Percentiles rank a stretch among this genome's conserved stretches.
Evolutionary conservation across 1,139 yeast species (phyloP).

Genomic region (Lizanozyma gosingica): DNA sequence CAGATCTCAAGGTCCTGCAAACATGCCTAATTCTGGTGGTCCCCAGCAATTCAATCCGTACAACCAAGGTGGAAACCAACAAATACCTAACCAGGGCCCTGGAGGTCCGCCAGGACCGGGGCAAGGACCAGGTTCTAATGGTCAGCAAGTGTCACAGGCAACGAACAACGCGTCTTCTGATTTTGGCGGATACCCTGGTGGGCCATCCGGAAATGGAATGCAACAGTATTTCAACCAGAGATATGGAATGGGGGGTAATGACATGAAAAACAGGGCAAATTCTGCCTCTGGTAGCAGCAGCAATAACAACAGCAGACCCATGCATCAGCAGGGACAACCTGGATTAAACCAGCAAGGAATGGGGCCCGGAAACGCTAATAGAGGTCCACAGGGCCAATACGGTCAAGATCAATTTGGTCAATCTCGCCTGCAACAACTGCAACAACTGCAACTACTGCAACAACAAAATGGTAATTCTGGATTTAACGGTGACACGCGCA

Average conservation of each 20-base stretch:
- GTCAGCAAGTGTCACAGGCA: background rate
- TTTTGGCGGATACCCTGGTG: background rate
- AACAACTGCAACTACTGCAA: conserved; percentile 10
- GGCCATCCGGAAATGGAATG: background rate
- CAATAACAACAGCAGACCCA: conserved; percentile 1
- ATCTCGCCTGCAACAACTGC: conserved; percentile 15
- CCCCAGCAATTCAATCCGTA: background rate
- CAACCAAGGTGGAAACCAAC: background rate
- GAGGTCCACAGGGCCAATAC: conserved; percentile 3
- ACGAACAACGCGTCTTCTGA: background rate
- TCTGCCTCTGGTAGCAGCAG: conserved; percentile 1
- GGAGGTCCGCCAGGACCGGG: background rate
- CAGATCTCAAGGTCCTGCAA: background rate
- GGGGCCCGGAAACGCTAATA: background rate
- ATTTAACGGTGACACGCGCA: conserved; percentile 1
- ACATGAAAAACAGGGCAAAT: conserved; percentile 1
- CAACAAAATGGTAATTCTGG: conserved; percentile 10
- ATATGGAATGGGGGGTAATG: background rate
- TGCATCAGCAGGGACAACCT: conserved; percentile 1
- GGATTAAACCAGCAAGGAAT: background rate
- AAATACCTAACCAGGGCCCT: background rate
- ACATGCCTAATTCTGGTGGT: background rate
- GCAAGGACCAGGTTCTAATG: background rate
- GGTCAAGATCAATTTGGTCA: conserved; percentile 3
- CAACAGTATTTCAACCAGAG: background rate